Evolutionary conservation across 805 yeast species (phyloP).

Genomic region (Kregervanrija pseudodelftensis): DNA sequence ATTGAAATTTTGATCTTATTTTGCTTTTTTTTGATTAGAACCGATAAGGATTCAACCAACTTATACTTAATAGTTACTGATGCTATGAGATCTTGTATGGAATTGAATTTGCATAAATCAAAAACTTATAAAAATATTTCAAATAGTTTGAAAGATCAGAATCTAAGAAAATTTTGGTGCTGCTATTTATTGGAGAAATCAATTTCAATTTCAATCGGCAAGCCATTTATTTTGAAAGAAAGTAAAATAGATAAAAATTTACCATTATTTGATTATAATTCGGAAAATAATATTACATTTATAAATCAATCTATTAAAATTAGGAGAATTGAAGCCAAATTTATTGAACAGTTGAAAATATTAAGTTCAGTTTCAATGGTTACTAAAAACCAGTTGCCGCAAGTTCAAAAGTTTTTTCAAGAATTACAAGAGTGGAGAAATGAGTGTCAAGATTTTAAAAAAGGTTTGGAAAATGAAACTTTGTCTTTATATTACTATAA

Average conservation of each 20-base stretch:
- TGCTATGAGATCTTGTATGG: slow-evolving; percentile 40
- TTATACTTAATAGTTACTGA: slow-evolving; percentile 47
- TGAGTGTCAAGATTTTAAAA: slow-evolving; percentile 39
- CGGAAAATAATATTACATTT: slow-evolving; percentile 32
- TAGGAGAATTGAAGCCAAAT: slow-evolving; percentile 52
- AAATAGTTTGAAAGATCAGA: slow-evolving; percentile 27
- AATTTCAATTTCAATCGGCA: slow-evolving; percentile 55
- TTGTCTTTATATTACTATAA: slow-evolving; percentile 52
- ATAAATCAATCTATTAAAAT: slow-evolving; percentile 51
- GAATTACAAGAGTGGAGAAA: slow-evolving; percentile 52
- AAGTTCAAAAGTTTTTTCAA: slow-evolving; percentile 45
- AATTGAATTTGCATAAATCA: slow-evolving; percentile 30
- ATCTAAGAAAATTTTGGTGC: slow-evolving; percentile 57
- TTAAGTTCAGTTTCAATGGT: slow-evolving; percentile 23
- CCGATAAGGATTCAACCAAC: slow-evolving; percentile 52
- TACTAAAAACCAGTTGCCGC: slow-evolving; percentile 35
- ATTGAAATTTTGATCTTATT: slow-evolving; percentile 47
- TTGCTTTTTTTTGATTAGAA: slow-evolving; percentile 49
- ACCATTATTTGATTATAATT: slow-evolving; percentile 43
- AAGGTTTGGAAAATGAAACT: slow-evolving; percentile 53
- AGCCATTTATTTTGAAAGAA: slow-evolving; percentile 48
- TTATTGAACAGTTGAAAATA: slow-evolving; percentile 45
- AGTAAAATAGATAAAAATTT: slow-evolving; percentile 38
- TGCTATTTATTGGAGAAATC: slow-evolving; percentile 55
- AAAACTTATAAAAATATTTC: slow-evolving; percentile 27